Conservation (phyloP, 768 basidiomycete species). For the Russula vinacea region DNA sequence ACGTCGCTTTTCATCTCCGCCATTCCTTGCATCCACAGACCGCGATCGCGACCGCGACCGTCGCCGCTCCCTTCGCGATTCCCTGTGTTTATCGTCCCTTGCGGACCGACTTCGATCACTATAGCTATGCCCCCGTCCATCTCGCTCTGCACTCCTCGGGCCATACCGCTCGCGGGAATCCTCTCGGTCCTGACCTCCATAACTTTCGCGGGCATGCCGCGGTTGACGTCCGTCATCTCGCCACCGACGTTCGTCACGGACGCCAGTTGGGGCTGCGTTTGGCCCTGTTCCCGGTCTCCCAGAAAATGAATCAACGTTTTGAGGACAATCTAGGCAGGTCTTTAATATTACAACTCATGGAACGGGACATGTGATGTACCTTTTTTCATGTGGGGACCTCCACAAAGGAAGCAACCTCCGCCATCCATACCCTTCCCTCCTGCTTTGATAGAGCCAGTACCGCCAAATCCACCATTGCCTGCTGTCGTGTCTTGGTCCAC, state of each 20-base stretch:
- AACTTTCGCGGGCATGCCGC: constrained; percentile 12
- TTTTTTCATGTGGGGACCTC: constrained; percentile 90
- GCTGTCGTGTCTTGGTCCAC: constrained; percentile 89
- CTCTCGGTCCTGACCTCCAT: constrained; percentile 6
- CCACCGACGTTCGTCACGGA: constrained; percentile 32
- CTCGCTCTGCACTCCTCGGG: constrained; percentile 24
- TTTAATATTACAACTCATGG: background rate
- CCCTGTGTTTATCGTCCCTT: constrained; percentile 7
- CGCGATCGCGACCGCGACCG: constrained; percentile 36
- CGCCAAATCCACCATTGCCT: constrained; percentile 62
- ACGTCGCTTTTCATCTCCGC: constrained; percentile 38
- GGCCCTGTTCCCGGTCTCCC: constrained; percentile 37
- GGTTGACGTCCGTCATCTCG: constrained; percentile 29
- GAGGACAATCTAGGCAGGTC: constrained; percentile 37
- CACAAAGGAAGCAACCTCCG: constrained; percentile 88
- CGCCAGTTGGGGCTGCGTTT: constrained; percentile 33
- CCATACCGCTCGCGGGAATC: constrained; percentile 6
- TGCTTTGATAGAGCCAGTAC: constrained; percentile 48
- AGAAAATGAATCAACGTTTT: constrained; percentile 34
- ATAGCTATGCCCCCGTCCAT: constrained; percentile 26
- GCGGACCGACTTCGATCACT: constrained; percentile 8
- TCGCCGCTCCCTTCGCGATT: constrained; percentile 30
- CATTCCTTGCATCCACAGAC: constrained; percentile 31
- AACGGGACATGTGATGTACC: constrained; percentile 43
- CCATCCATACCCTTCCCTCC: constrained; percentile 55